phyloP scores from a whole-genome alignment of 1,139 yeast species.

The Geotrichum siamense region DNA sequence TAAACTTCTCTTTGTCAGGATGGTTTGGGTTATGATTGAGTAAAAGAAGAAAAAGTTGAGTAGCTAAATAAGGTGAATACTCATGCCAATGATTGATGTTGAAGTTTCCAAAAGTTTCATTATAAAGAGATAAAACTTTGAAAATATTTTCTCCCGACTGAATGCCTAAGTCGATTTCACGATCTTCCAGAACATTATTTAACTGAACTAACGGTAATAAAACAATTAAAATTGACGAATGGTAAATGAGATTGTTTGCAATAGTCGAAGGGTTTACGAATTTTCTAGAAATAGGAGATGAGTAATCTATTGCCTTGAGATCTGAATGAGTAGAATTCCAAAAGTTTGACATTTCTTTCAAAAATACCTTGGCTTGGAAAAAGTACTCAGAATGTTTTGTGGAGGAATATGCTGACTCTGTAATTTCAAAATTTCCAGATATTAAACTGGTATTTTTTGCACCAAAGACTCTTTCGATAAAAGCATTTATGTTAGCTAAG shows the following conservation, averaged over 20 bases:
- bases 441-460: conserved; percentile 6
- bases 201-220: conserved; percentile 3
- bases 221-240: conserved; percentile 5
- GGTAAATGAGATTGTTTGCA: conserved; percentile 12
- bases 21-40: conserved; percentile 3
- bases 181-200: not conserved
- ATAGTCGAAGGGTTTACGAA: conserved; percentile 13
- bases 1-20: not conserved
- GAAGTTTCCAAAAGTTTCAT: conserved; percentile 10
- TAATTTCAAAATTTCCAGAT: conserved; percentile 4
- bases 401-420: not conserved
- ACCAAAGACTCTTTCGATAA: conserved; percentile 9
- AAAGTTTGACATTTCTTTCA: conserved; percentile 5
- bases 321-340: conserved; percentile 9
- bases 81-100: conserved; percentile 15
- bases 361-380: conserved; percentile 3
- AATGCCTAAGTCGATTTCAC: conserved; percentile 8
- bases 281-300: conserved; percentile 3
- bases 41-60: conserved; percentile 6
- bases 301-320: conserved; percentile 6
- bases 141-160: conserved; percentile 9
- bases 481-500: conserved; percentile 5
- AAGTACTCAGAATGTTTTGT: conserved; percentile 1
- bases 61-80: conserved; percentile 11
- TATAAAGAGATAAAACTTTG: conserved; percentile 5